Base-by-base conservation (phyloP, 2,329 filamentous ascomycete species). In the Macrophomina pseudophaseolina region DNA sequence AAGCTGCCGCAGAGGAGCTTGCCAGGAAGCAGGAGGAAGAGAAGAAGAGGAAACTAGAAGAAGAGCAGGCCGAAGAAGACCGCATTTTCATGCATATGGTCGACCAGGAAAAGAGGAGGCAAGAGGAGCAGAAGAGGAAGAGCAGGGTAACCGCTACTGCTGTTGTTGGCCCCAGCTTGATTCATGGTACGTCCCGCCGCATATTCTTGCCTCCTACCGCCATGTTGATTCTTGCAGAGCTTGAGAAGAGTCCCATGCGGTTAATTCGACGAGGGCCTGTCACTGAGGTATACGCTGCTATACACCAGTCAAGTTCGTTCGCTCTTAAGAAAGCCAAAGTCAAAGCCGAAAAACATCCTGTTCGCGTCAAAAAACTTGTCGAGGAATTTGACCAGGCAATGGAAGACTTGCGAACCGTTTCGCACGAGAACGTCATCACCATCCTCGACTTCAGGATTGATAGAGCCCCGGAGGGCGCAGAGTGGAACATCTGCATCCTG, bases 401-500 rank as follows among this genome's bases (percentile, higher is more conserved):
- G 42, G 91, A 94, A 70, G 84, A 87, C 9, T 81, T 96, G 62
- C 95, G 92, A 76, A 87, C 86, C 70, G 81, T 95, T 46, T 86
- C 87, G 4, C 93, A 97, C 75, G 85, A 87, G 30, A 92, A 93
- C 73, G 80, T 98, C 12, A 85, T 95, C 51, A 88, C 91, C 59
- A 84, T 98, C 44, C 83, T 97, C 66, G 93, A 94, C 68, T 96
- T 93, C 80, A 93, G 91, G 71, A 91, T 97, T 14, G 76, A 79
- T 62, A 73, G 74, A 40, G 90, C 73, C 82, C 76, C 72, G 70
- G 79, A 70, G 44, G 66, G 63, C 8, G 67, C 68, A 30, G 71
- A 72, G 6, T 97, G 92, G 91, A 90, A 88, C 33, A 85, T 97
- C 64, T 91, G 87, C 70, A 83, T 95, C 3, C 82, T 97, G 28